Evolutionary conservation across 768 basidiomycete species (phyloP).

Genomic region (Heimioporus sp.): DNA sequence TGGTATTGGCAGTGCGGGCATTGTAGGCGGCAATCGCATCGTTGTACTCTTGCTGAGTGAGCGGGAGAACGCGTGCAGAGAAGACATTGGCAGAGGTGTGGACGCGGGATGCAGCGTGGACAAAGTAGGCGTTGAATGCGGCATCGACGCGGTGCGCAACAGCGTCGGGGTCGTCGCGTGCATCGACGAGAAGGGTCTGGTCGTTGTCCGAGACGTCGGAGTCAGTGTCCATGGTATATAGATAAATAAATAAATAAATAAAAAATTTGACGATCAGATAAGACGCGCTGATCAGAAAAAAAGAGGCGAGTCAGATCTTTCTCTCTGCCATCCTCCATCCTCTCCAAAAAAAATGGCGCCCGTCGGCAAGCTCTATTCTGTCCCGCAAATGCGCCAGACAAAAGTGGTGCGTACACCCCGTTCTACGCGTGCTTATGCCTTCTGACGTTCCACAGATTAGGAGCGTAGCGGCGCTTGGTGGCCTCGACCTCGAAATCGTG

Average conservation of each 20-base stretch:
- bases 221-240: constrained; percentile 30
- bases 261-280: constrained; percentile 27
- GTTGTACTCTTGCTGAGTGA: constrained; percentile 62
- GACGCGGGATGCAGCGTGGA: constrained; percentile 54
- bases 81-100: constrained; percentile 81
- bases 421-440: neutral
- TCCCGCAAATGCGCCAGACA: constrained; percentile 39
- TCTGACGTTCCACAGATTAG: constrained; percentile 37
- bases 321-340: constrained; percentile 19
- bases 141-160: constrained; percentile 36
- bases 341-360: constrained; percentile 47
- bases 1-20: constrained; percentile 8
- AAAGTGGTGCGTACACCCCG: constrained; percentile 40
- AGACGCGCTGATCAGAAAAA: constrained; percentile 24
- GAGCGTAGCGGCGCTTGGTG: constrained; percentile 59
- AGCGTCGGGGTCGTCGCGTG: constrained; percentile 6
- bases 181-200: constrained; percentile 14
- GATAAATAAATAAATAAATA: constrained; percentile 12
- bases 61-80: constrained; percentile 68
- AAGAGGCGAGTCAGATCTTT: neutral
- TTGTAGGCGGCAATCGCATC: constrained; percentile 29
- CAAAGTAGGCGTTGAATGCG: constrained; percentile 86
- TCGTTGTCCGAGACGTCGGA: constrained; percentile 28
- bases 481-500: constrained; percentile 54
- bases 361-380: constrained; percentile 63